Conservation (phyloP, 768 basidiomycete species). For the Dacryopinax spathularia region DNA sequence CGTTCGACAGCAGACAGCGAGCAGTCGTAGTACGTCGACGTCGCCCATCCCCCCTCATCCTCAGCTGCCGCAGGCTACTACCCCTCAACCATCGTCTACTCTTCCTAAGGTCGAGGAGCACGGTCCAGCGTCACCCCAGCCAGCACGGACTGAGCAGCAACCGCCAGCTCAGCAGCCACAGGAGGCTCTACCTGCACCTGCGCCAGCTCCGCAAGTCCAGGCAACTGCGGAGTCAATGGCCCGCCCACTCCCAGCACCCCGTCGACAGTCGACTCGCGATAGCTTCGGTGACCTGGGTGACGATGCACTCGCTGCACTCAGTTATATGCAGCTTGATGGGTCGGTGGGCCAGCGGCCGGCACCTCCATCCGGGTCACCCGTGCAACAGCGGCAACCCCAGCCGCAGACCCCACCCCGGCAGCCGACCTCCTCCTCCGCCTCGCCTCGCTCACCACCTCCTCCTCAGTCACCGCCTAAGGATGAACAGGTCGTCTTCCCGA, state of each 20-base stretch:
- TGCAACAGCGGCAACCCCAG: constrained; percentile 19
- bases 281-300: not conserved
- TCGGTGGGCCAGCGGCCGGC: not conserved
- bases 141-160: not conserved
- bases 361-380: not conserved
- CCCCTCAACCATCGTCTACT: not conserved
- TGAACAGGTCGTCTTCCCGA: not conserved
- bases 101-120: constrained; percentile 4
- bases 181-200: too few relatives aligned
- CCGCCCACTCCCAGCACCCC: not conserved
- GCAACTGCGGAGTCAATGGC: not conserved
- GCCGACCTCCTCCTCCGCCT: constrained; percentile 19
- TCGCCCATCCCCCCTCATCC: constrained; percentile 6
- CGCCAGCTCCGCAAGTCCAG: too few relatives aligned
- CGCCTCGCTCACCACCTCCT: constrained; percentile 10
- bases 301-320: not conserved
- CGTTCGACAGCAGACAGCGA: not conserved
- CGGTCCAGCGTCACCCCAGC: not conserved
- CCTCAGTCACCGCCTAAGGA: constrained; percentile 44
- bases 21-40: not conserved
- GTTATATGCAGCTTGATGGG: constrained; percentile 1
- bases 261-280: not conserved
- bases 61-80: constrained; percentile 8
- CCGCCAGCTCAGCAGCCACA: not conserved
- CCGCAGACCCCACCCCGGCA: constrained; percentile 25